Percentiles rank a stretch among this genome's conserved stretches.
Conservation (phyloP, 768 basidiomycete genomes). For the Russula brevipes region DNA sequence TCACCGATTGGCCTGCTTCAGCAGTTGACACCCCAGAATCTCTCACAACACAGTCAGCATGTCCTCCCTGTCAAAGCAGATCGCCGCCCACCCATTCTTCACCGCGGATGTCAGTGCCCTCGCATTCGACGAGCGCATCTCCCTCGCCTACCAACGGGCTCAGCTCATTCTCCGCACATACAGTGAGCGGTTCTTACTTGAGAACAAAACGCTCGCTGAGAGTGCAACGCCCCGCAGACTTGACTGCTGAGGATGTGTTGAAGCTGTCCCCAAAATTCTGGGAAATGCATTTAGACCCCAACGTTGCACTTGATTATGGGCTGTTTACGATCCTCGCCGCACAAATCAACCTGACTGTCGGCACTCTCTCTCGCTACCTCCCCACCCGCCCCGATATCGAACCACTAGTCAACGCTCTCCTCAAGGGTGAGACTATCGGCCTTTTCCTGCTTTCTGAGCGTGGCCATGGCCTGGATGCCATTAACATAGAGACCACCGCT, state of each 20-base stretch:
- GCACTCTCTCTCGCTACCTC: conserved; percentile 48
- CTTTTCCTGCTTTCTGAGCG: conserved; percentile 36
- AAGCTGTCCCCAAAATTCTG: conserved; percentile 47
- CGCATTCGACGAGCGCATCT: conserved; percentile 3
- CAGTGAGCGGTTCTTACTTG: neutral
- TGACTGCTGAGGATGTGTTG: conserved; percentile 46
- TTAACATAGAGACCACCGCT: conserved; percentile 59
- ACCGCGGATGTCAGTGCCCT: conserved; percentile 8
- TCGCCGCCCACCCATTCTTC: conserved; percentile 11
- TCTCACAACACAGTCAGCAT: neutral
- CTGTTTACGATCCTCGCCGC: conserved; percentile 50
- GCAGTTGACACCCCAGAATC: neutral
- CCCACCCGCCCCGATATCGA: conserved; percentile 45
- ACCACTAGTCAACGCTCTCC: conserved; percentile 44
- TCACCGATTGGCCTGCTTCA: neutral
- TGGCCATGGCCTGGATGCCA: conserved; percentile 54
- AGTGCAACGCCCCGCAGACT: conserved; percentile 23
- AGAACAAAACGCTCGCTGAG: too few relatives aligned
- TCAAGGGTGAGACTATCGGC: conserved; percentile 45
- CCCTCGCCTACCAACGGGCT: conserved; percentile 11
- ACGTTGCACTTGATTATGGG: conserved; percentile 46
- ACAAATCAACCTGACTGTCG: conserved; percentile 50
- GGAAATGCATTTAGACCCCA: conserved; percentile 50
- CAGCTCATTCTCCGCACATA: conserved; percentile 12
- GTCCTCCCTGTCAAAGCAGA: conserved; percentile 5